Evolutionary conservation across 2,329 filamentous ascomycete species (phyloP).

Genomic region (Aspergillus glaucus): DNA sequence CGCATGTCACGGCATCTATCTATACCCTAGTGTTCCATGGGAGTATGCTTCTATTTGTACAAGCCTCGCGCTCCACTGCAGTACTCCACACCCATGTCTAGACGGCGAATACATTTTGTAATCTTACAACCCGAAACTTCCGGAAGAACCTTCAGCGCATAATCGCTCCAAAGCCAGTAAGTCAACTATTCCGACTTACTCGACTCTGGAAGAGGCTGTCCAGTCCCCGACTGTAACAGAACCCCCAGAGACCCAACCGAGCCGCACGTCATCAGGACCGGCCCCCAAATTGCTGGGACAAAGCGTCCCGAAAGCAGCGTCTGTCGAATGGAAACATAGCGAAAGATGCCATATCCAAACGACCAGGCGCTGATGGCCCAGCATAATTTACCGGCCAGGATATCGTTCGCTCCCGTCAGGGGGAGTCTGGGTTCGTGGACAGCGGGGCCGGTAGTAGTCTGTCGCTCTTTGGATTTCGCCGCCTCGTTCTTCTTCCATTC

Average conservation of each 20-base stretch:
- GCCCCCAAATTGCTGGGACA: constrained; percentile 25
- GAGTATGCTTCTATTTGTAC: too few species aligned
- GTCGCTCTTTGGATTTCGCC: background rate
- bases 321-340: constrained; percentile 20
- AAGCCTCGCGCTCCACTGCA: too few species aligned
- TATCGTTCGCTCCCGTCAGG: background rate
- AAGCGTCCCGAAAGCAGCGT: constrained; percentile 21
- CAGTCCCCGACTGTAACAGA: constrained; percentile 2
- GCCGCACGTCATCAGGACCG: constrained; percentile 22
- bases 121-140: too few species aligned
- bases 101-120: too few species aligned
- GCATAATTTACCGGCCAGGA: constrained; percentile 15
- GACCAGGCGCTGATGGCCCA: constrained; percentile 22
- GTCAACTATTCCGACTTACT: too few species aligned
- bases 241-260: constrained; percentile 9
- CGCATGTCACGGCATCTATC: too few species aligned
- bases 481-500: constrained; percentile 3
- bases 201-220: too few species aligned
- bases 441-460: too few species aligned
- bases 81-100: too few species aligned
- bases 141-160: too few species aligned
- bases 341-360: constrained; percentile 22
- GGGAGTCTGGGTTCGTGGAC: background rate
- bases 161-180: too few species aligned
- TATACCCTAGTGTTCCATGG: too few species aligned